phyloP scores from a whole-genome alignment of 805 yeast species.

The Saturnispora saitoi region DNA sequence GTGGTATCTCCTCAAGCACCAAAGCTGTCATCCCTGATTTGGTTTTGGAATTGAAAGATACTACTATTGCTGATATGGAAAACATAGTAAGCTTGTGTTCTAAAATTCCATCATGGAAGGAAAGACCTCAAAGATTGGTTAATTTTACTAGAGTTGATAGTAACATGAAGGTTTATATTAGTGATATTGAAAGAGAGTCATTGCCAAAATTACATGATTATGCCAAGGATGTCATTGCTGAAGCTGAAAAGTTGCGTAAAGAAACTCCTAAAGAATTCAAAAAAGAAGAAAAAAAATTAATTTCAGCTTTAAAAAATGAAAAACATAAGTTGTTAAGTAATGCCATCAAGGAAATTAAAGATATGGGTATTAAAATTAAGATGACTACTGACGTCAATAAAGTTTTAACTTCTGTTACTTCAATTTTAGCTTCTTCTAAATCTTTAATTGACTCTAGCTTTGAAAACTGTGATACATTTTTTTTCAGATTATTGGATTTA shows the following conservation, averaged over 20 bases:
- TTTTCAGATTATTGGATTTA: slow-evolving; percentile 65
- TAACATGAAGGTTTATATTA: slow-evolving; percentile 46
- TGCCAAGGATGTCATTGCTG: slow-evolving; percentile 45
- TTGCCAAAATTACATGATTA: slow-evolving; percentile 45
- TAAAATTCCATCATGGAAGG: slow-evolving; percentile 38
- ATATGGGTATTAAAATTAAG: slow-evolving; percentile 66
- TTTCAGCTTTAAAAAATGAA: slow-evolving; percentile 70
- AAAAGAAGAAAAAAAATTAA: slow-evolving; percentile 64
- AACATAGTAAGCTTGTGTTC: slow-evolving; percentile 21
- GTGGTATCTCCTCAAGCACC: slow-evolving; percentile 34
- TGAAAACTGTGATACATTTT: slow-evolving; percentile 40
- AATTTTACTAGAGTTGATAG: slow-evolving; percentile 41
- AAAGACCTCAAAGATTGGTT: slow-evolving; percentile 49
- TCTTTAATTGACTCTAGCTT: slow-evolving; percentile 35
- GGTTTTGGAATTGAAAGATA: background rate
- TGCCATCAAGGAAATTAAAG: slow-evolving; percentile 61
- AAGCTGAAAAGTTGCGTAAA: slow-evolving; percentile 52
- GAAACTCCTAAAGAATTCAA: slow-evolving; percentile 70
- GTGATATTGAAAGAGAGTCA: slow-evolving; percentile 26
- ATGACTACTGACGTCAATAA: slow-evolving; percentile 58
- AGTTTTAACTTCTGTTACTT: slow-evolving; percentile 52
- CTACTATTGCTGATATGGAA: slow-evolving; percentile 6
- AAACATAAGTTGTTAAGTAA: slow-evolving; percentile 73
- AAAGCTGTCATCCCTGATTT: slow-evolving; percentile 4
- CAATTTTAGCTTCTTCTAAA: slow-evolving; percentile 47